A percentile compares a stretch with the other conserved stretches of the same genome.
These are phyloP conservation scores for Spergularia azorica DNA, from an alignment of 179 eudicot species.

Conservation along the genomic window DNA sequence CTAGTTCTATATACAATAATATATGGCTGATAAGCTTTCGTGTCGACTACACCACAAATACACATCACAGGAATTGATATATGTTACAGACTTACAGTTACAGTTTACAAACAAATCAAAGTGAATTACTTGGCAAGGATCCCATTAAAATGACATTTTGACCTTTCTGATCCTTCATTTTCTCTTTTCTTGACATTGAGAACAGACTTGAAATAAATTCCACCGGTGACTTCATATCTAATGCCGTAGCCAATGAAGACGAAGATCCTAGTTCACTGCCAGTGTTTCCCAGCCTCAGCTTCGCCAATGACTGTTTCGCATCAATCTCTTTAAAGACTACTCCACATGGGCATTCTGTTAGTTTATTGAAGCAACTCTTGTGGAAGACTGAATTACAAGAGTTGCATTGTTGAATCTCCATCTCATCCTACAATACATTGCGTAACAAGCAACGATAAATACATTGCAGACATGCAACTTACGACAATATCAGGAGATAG, in stretches of 20 bases:
- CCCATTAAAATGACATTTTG: conserved; percentile 73
- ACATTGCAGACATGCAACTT: background rate
- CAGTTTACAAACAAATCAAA: conserved; percentile 34
- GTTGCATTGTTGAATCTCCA: conserved; percentile 57
- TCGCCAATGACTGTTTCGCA: conserved; percentile 12
- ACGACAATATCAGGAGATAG: background rate
- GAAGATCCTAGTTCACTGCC: conserved; percentile 26
- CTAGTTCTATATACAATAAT: too few relatives aligned
- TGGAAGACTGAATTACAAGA: conserved; percentile 75
- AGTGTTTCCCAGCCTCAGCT: conserved; percentile 17
- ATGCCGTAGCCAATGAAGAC: conserved; percentile 31
- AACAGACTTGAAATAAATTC: conserved; percentile 63
- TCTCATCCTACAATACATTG: conserved; percentile 43
- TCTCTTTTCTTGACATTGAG: conserved; percentile 45
- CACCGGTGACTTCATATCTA: conserved; percentile 44
- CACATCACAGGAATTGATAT: too few relatives aligned
- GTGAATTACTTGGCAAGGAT: conserved; percentile 63
- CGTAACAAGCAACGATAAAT: background rate
- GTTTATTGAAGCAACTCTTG: conserved; percentile 61
- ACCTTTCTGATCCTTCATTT: conserved; percentile 23
- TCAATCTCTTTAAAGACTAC: conserved; percentile 35
- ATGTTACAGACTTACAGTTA: background rate
- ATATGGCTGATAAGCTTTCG: conserved; percentile 13
- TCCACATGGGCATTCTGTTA: conserved; percentile 66
- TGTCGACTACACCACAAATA: conserved; percentile 9